Conservation (phyloP, 2,329 filamentous ascomycete genomes). For the Cordyceps cateniannulata region DNA sequence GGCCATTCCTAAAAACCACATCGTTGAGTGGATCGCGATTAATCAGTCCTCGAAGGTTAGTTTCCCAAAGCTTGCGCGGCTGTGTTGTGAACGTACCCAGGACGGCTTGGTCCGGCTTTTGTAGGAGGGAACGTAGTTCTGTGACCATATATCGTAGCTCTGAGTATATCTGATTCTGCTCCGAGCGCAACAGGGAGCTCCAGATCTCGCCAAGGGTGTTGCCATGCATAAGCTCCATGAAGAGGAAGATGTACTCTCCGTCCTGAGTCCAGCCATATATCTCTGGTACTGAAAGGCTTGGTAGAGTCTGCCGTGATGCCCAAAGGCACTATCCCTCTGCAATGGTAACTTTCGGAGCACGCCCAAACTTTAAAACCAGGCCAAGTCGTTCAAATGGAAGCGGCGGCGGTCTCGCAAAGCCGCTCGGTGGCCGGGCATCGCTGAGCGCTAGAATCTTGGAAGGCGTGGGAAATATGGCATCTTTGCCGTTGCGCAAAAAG, state of each 20-base stretch:
- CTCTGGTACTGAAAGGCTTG: not conserved
- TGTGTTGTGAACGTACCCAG: not conserved
- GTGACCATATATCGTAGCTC: not conserved
- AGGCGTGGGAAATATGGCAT: not conserved
- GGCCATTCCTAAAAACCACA: constrained; percentile 4
- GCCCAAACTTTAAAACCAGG: not conserved
- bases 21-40: constrained; percentile 8
- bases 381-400: not conserved
- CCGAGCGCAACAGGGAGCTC: not conserved
- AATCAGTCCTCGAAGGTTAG: constrained; percentile 11
- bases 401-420: not conserved
- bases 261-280: not conserved
- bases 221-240: not conserved
- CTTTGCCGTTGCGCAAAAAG: not conserved
- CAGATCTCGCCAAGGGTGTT: not conserved
- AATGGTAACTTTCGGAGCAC: not conserved
- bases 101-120: not conserved
- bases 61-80: not conserved
- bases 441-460: not conserved
- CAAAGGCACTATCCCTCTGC: not conserved
- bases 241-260: not conserved
- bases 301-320: not conserved
- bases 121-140: not conserved
- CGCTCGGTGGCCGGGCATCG: not conserved
- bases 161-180: not conserved